Percentiles rank a stretch among this genome's conserved stretches.
Conservation (phyloP, 768 basidiomycete genomes). For the Chiua virens region DNA sequence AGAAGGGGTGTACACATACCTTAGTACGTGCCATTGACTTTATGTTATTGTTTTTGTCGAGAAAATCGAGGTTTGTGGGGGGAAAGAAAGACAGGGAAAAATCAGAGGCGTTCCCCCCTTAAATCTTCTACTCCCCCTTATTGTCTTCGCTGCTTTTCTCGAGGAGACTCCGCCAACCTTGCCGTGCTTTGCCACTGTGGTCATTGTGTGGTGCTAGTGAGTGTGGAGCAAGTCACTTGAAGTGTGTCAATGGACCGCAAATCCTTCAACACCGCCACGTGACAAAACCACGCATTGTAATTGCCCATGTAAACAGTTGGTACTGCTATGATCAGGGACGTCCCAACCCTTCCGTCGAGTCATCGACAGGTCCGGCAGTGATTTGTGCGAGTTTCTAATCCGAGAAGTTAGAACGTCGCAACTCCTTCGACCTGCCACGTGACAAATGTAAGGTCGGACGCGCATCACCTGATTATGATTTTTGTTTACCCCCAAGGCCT, state of each 20-base stretch:
- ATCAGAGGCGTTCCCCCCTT: conserved; percentile 7
- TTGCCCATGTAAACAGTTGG: too few species aligned
- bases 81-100: conserved; percentile 12
- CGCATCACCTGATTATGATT: too few species aligned
- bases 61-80: conserved; percentile 3
- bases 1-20: conserved; percentile 14
- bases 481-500: too few species aligned
- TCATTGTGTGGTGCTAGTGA: conserved; percentile 5
- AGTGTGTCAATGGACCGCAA: too few species aligned
- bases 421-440: too few species aligned
- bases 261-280: conserved; percentile 14
- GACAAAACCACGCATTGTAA: conserved; percentile 14
- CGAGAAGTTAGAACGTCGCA: too few species aligned
- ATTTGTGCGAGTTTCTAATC: too few species aligned
- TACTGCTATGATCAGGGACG: too few species aligned
- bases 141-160: conserved; percentile 7
- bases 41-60: not conserved
- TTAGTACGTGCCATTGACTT: conserved; percentile 72
- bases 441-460: too few species aligned
- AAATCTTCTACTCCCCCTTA: conserved; percentile 6
- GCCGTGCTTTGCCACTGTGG: conserved; percentile 32
- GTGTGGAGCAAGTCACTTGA: too few species aligned
- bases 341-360: too few species aligned
- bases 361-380: too few species aligned
- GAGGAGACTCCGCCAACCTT: conserved; percentile 8